Percentiles rank a stretch among this genome's conserved stretches.
These are phyloP conservation scores for Vigna mungo DNA, from an alignment of 306 rosid genomes.

Conservation along the genomic window DNA sequence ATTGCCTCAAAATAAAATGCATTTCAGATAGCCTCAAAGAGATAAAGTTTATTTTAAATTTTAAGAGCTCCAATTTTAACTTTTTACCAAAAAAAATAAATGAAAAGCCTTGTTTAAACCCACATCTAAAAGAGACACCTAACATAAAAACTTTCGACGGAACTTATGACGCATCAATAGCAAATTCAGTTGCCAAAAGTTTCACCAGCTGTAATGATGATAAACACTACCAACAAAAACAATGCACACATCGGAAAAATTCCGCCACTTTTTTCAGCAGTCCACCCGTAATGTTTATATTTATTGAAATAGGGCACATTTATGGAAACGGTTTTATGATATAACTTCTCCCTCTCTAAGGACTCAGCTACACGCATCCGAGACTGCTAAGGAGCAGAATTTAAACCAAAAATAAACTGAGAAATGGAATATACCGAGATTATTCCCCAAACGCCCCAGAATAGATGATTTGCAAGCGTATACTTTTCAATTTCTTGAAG, in stretches of 20 bases:
- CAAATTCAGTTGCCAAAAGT: not conserved
- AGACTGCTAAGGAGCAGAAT: slow-evolving; percentile 1
- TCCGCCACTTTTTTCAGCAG: slow-evolving; percentile 15
- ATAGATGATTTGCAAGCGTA: slow-evolving; percentile 79
- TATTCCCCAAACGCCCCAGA: slow-evolving; percentile 96
- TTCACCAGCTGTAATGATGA: not conserved
- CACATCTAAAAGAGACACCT: slow-evolving; percentile 10
- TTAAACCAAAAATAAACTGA: slow-evolving; percentile 1
- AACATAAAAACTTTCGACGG: not conserved
- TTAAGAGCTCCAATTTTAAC: not conserved
- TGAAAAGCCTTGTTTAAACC: not conserved
- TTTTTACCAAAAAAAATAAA: not conserved
- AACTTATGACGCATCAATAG: not conserved
- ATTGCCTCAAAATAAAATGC: not conserved
- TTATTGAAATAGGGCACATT: slow-evolving; percentile 1
- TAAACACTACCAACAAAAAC: not conserved
- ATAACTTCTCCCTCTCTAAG: slow-evolving; percentile 24
- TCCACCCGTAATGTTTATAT: not conserved
- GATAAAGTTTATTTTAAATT: not conserved
- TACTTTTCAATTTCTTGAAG: slow-evolving; percentile 77
- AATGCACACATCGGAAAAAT: not conserved
- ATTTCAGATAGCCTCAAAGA: not conserved
- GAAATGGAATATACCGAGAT: slow-evolving; percentile 72
- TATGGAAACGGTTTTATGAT: not conserved
- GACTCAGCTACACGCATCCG: slow-evolving; percentile 13